A percentile compares a stretch with the other conserved stretches of the same genome.
Conservation (phyloP, 176 grass and related monocot species). For the Oryza meyeriana region DNA sequence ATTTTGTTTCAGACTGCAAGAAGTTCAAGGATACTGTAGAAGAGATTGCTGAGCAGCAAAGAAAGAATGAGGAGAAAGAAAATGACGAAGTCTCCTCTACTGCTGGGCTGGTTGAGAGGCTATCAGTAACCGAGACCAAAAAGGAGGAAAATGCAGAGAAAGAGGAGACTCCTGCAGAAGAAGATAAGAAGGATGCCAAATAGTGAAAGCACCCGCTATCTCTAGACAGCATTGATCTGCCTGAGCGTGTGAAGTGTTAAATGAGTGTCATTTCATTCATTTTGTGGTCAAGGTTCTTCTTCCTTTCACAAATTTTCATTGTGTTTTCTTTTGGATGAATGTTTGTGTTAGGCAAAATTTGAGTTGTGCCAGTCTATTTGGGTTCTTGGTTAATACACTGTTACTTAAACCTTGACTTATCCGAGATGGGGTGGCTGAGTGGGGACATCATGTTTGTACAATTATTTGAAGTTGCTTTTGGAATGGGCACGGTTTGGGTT, state of each 20-base stretch:
- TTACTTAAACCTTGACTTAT: conserved; percentile 17
- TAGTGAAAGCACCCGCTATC: conserved; percentile 4
- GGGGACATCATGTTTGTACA: conserved; percentile 37
- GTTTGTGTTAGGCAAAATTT: conserved; percentile 22
- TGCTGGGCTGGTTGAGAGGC: conserved; percentile 48
- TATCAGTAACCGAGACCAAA: conserved; percentile 30
- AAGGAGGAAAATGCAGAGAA: conserved; percentile 24
- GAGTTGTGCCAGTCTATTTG: neutral
- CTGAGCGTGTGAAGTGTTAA: neutral
- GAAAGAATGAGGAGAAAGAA: conserved; percentile 38
- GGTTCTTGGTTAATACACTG: conserved; percentile 6
- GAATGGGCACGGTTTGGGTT: conserved; percentile 7
- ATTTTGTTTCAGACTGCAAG: conserved; percentile 57
- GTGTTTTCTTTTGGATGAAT: conserved; percentile 23
- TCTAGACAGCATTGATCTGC: conserved; percentile 7
- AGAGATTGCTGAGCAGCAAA: conserved; percentile 49
- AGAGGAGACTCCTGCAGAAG: conserved; percentile 24
- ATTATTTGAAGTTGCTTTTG: conserved; percentile 44
- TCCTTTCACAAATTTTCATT: conserved; percentile 45
- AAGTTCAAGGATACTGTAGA: conserved; percentile 65
- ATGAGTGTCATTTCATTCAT: conserved; percentile 34
- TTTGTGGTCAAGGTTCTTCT: conserved; percentile 25
- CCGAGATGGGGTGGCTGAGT: neutral
- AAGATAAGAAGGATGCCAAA: conserved; percentile 40
- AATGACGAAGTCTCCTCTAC: conserved; percentile 42